phyloP scores from a whole-genome alignment of 352 stramenopile species.

The Bremia lactucae region DNA sequence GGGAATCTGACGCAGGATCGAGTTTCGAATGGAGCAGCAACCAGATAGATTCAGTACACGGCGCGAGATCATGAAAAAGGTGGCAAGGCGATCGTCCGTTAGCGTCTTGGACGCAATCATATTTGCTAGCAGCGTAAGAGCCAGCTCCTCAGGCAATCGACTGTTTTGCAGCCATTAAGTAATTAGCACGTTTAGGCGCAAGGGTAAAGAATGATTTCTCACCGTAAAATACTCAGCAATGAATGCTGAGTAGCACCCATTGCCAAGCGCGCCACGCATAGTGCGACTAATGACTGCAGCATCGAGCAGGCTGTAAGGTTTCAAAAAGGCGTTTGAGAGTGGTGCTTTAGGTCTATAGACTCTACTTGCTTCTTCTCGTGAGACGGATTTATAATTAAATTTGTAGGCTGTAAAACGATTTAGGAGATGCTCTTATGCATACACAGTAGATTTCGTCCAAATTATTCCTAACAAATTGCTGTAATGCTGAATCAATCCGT shows the following conservation, averaged over 20 bases:
- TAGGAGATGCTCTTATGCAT: too few relatives aligned
- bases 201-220: conserved; percentile 4
- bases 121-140: conserved; percentile 53
- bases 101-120: conserved; percentile 68
- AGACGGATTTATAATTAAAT: too few relatives aligned
- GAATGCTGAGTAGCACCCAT: conserved; percentile 40
- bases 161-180: conserved; percentile 15
- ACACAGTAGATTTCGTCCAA: too few relatives aligned
- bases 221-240: conserved; percentile 52
- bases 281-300: conserved; percentile 44
- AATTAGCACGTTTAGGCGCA: conserved; percentile 5
- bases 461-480: too few relatives aligned
- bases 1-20: conserved; percentile 78
- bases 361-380: too few relatives aligned
- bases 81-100: conserved; percentile 71
- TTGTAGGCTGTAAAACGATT: too few relatives aligned
- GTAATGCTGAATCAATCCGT: too few relatives aligned
- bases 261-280: conserved; percentile 54
- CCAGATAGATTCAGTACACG: conserved; percentile 60
- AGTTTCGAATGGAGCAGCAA: conserved; percentile 77
- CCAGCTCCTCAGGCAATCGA: conserved; percentile 70
- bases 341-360: too few relatives aligned
- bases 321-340: too few relatives aligned
- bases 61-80: conserved; percentile 72
- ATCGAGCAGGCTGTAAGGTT: too few relatives aligned